Percentiles rank a stretch among this genome's conserved stretches.
Conservation (phyloP, 2,329 filamentous ascomycete species). For the Cercospora sesami region DNA sequence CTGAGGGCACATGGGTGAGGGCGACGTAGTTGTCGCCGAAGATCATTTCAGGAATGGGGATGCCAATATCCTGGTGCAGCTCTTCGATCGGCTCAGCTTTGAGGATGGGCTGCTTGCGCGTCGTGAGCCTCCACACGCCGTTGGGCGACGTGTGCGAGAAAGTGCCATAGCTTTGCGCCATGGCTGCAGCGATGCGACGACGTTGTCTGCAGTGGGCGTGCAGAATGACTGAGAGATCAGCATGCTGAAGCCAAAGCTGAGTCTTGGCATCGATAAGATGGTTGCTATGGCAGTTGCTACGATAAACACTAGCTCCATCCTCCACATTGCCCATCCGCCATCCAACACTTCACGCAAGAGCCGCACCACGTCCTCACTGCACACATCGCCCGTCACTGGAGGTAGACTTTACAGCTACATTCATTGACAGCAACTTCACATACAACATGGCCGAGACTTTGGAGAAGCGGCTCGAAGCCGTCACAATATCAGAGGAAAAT, state of each 20-base stretch:
- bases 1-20: conserved; percentile 70
- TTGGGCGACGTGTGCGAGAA: conserved; percentile 32
- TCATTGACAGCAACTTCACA: conserved; percentile 23
- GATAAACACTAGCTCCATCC: neutral
- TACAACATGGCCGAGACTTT: conserved; percentile 59
- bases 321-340: neutral
- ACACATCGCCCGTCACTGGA: conserved; percentile 11
- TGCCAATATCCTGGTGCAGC: conserved; percentile 75
- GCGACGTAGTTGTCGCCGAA: conserved; percentile 90
- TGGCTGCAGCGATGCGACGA: conserved; percentile 3
- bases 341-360: neutral
- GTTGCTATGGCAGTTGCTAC: conserved; percentile 9
- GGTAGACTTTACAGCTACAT: conserved; percentile 19
- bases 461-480: conserved; percentile 84
- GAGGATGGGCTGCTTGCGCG: conserved; percentile 90
- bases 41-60: conserved; percentile 96
- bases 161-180: conserved; percentile 21
- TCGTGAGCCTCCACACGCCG: conserved; percentile 57
- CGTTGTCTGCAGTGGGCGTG: neutral
- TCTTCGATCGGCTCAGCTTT: conserved; percentile 87
- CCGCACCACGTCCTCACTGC: neutral
- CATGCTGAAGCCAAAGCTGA: neutral
- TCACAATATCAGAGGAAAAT: conserved; percentile 88
- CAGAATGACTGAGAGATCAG: neutral
- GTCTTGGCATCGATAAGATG: conserved; percentile 13